These are phyloP conservation scores for Linum lewisii DNA, from an alignment of 345 rosid genomes.

Conservation along the genomic window DNA sequence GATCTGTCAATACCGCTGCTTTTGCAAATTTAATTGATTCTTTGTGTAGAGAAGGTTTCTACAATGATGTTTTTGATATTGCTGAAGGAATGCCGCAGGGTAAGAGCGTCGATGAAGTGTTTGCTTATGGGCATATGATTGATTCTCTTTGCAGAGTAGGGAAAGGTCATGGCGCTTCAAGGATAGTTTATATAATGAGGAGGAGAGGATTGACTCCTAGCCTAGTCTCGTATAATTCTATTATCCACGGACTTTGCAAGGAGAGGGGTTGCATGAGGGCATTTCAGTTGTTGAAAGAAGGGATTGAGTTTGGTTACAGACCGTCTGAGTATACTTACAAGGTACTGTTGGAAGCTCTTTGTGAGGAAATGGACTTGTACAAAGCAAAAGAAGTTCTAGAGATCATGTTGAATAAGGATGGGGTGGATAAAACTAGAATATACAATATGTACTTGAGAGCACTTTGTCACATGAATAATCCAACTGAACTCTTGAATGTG, in stretches of 20 bases:
- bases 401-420: conserved; percentile 48
- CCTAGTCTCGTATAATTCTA: conserved; percentile 53
- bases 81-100: conserved; percentile 66
- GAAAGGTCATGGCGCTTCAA: conserved; percentile 67
- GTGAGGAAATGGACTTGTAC: conserved; percentile 37
- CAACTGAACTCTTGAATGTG: conserved; percentile 54
- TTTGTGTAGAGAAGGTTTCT: conserved; percentile 59
- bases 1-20: conserved; percentile 40
- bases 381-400: conserved; percentile 52
- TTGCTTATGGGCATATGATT: conserved; percentile 64
- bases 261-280: conserved; percentile 71
- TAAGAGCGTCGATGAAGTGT: conserved; percentile 34
- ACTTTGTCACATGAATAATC: conserved; percentile 45
- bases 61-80: conserved; percentile 49
- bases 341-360: conserved; percentile 61
- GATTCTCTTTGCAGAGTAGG: conserved; percentile 55
- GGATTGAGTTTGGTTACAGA: conserved; percentile 43
- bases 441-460: conserved; percentile 69
- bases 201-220: conserved; percentile 48
- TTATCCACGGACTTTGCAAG: conserved; percentile 66
- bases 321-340: conserved; percentile 70
- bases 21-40: conserved; percentile 57
- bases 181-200: conserved; percentile 69
- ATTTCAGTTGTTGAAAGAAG: conserved; percentile 73
- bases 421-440: conserved; percentile 46